Percentiles rank a stretch among this genome's conserved stretches.
phyloP scores from a whole-genome alignment of 441 rosid species.

The Pelargonium fulgidum region DNA sequence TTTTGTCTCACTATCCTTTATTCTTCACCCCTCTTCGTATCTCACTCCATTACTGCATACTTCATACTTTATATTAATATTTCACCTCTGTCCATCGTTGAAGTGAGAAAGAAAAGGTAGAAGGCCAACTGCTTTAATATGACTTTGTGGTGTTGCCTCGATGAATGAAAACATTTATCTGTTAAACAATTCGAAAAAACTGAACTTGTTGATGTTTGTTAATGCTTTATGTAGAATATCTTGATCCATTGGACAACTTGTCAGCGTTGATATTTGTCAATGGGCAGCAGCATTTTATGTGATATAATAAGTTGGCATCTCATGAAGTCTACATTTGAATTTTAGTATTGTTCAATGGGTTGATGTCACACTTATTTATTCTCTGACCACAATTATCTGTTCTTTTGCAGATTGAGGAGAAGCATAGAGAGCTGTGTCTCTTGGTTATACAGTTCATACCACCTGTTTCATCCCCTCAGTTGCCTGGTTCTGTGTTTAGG shows the following conservation, averaged over 20 bases:
- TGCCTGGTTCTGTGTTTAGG: constrained; percentile 91
- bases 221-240: no score
- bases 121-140: no score
- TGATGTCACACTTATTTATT: background rate
- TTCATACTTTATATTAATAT: no score
- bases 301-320: background rate
- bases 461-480: constrained; percentile 61
- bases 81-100: no score
- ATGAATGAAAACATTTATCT: no score
- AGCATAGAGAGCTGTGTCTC: constrained; percentile 85
- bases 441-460: constrained; percentile 89
- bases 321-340: background rate
- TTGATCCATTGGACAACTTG: no score
- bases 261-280: no score
- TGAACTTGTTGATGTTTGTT: no score
- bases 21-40: background rate
- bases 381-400: constrained; percentile 11
- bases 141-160: no score
- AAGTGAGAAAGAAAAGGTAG: no score
- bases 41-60: background rate
- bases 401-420: constrained; percentile 78
- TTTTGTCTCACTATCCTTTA: background rate
- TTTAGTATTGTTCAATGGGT: background rate
- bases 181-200: no score
- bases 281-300: no score